Evolutionary conservation across 768 basidiomycete species (phyloP), one percentile per base, ranked within the genome.

Genomic region (Russula lepida): DNA sequence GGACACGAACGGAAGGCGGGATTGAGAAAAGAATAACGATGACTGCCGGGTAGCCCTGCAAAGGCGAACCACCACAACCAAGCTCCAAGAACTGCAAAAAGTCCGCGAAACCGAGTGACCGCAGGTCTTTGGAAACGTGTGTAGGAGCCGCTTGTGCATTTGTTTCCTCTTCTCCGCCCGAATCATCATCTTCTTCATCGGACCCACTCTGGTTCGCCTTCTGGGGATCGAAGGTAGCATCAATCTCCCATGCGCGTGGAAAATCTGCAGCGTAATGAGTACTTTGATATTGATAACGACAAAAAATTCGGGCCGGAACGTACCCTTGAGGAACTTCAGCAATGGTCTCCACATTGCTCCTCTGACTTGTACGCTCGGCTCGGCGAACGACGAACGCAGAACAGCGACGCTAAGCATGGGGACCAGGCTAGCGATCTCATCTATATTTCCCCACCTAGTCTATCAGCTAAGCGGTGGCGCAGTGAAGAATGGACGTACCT

Each of bases 21-120:
- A 98, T 81, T 0, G 91, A 93, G 1, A 92, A 89, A 15, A 98
- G 70, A 27, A 94, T 78, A 27, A 97, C 77, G 19, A 97, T 74
- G 28, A 95, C 78, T 2, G 85, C 78, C 0, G 92, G 92, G 71
- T 97, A 98, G 2, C 88, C 89, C 64, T 88, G 80, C 1, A 83
- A 70, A 0, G 92, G 87, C 5, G 86, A 82, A 0, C 88, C 87
- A n/a, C 83, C 81, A 70, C 93, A 97, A 12, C 86, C 91, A 1
- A 82, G 74, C 58, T 84, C 76, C 23, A 98, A 79, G 74, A 94
- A 97, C 39, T 78, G 80, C 23, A 93, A 74, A 72, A 98, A 94
- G 52, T 88, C 84, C 15, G 68, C 71, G 68, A 88, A 95, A 2
- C 84, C 82, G 15, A 54, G 47, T 4, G 54, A 58, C 46, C 44